These are phyloP conservation scores for Aureobasidium pullulans DNA, from an alignment of 2,329 filamentous ascomycete genomes.

Conservation along the genomic window DNA sequence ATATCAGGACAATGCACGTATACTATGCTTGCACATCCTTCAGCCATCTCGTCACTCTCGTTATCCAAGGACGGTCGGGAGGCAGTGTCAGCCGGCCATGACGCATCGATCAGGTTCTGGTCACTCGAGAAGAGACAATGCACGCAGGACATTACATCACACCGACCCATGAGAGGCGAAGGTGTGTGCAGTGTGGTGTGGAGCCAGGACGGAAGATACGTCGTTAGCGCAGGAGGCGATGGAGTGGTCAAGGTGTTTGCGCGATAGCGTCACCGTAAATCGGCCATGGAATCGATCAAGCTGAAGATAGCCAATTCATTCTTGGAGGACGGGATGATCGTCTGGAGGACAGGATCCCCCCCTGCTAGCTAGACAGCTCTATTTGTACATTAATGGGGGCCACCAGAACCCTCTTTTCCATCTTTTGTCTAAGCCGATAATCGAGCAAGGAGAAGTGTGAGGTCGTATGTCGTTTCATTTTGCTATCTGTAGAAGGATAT, in stretches of 20 bases:
- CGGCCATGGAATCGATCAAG: background rate
- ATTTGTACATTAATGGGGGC: conserved; percentile 3
- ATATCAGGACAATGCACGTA: conserved; percentile 91
- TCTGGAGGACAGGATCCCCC: background rate
- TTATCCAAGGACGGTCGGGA: conserved; percentile 90
- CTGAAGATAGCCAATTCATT: background rate
- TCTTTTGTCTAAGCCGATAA: background rate
- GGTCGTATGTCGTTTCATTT: background rate
- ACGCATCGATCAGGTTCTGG: conserved; percentile 95
- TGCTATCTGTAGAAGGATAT: background rate
- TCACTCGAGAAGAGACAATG: conserved; percentile 90
- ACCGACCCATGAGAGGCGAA: conserved; percentile 91
- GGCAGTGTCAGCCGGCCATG: conserved; percentile 91
- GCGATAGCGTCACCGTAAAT: conserved; percentile 18
- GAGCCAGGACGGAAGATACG: conserved; percentile 91
- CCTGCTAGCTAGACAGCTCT: background rate
- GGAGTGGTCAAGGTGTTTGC: conserved; percentile 88
- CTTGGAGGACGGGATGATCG: background rate
- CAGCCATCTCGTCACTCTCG: conserved; percentile 83
- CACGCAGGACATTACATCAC: conserved; percentile 88
- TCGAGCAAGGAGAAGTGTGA: background rate
- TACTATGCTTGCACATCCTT: conserved; percentile 93
- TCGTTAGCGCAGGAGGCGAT: conserved; percentile 89
- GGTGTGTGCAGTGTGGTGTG: conserved; percentile 91
- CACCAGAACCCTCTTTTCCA: background rate